These are phyloP conservation scores for Vickermania ingenoplastis DNA, from an alignment of 208 protist genomes.

Conservation along the genomic window DNA sequence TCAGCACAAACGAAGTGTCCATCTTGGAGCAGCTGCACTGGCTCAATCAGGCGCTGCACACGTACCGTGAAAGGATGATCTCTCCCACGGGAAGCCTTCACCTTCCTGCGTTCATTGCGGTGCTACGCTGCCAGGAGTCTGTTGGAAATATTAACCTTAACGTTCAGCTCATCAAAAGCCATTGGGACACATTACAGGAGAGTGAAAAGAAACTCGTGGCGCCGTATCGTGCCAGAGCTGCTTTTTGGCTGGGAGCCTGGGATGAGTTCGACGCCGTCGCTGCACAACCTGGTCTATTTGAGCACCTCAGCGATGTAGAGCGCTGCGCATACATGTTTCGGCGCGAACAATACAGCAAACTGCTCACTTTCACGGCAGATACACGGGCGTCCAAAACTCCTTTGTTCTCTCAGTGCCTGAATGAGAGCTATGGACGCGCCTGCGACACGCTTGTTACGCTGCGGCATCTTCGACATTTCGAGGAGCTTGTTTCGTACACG, in stretches of 20 bases:
- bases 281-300: conserved; percentile 23
- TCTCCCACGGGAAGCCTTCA: conserved; percentile 27
- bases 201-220: conserved; percentile 49
- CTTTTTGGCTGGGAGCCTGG: conserved; percentile 69
- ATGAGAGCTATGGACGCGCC: conserved; percentile 75
- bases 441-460: conserved; percentile 94
- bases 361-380: conserved; percentile 48
- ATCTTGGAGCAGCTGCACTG: conserved; percentile 84
- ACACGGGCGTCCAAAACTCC: conserved; percentile 58
- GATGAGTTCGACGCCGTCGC: conserved; percentile 64
- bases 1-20: conserved; percentile 71
- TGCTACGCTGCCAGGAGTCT: conserved; percentile 72
- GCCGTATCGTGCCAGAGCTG: conserved; percentile 69
- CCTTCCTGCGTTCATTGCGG: conserved; percentile 52
- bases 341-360: conserved; percentile 30
- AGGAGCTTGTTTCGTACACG: conserved; percentile 97
- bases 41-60: conserved; percentile 71
- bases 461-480: conserved; percentile 98
- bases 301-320: conserved; percentile 59
- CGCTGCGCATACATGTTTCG: conserved; percentile 71
- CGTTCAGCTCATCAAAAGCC: conserved; percentile 40
- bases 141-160: conserved; percentile 57
- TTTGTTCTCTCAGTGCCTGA: conserved; percentile 71
- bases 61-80: conserved; percentile 55
- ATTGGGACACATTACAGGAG: conserved; percentile 45